Conservation (phyloP, 73 alveolate genomes). For the Paramecium tetraurelia region DNA sequence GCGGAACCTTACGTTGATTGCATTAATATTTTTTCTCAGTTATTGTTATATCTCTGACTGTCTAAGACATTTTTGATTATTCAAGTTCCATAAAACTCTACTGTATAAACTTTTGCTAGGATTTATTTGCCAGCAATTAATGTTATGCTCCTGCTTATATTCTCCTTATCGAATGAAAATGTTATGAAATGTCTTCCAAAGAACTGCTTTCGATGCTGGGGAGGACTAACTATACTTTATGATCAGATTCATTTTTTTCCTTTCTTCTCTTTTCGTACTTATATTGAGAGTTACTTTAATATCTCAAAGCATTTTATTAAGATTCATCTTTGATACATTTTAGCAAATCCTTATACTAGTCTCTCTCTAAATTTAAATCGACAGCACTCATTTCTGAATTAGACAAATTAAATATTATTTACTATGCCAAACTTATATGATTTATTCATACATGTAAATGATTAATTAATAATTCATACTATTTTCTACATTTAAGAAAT, state of each 20-base stretch:
- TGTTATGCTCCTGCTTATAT: neutral
- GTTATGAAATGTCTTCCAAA: constrained; percentile 4
- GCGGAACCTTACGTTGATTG: constrained; percentile 6
- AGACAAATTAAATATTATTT: neutral
- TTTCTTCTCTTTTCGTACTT: neutral
- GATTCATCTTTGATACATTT: constrained; percentile 10
- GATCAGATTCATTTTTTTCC: neutral
- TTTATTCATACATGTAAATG: neutral
- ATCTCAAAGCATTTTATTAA: neutral
- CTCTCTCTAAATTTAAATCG: neutral
- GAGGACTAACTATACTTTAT: neutral
- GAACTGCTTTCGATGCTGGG: constrained; percentile 8
- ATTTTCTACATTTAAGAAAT: neutral
- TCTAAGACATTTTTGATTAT: neutral
- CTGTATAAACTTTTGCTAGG: neutral
- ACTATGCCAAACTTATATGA: neutral
- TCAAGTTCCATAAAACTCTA: constrained; percentile 16
- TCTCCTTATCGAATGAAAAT: neutral
- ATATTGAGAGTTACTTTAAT: neutral
- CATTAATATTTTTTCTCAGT: neutral
- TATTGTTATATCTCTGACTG: constrained; percentile 24
- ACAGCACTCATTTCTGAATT: neutral
- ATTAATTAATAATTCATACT: neutral
- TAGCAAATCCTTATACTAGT: neutral
- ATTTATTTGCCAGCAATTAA: neutral